phyloP scores from a whole-genome alignment of 768 basidiomycete species.

The Sarcomyxa edulis region DNA sequence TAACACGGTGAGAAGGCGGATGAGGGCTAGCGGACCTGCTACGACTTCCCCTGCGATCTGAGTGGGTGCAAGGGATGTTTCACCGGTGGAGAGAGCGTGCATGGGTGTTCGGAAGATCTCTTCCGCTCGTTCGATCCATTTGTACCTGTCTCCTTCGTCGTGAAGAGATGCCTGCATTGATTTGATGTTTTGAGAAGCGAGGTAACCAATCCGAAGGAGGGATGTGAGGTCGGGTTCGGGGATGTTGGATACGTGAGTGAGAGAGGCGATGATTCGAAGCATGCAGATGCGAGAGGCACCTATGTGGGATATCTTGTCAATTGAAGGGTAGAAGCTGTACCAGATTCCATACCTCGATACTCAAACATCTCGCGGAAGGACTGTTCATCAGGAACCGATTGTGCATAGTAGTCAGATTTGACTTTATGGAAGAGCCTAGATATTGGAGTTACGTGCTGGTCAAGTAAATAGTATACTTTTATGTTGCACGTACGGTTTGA shows the following conservation, averaged over 20 bases:
- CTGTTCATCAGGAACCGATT: conserved; percentile 7
- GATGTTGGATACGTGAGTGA: conserved; percentile 14
- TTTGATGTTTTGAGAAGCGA: conserved; percentile 13
- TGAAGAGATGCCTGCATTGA: background rate
- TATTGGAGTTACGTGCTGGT: too few relatives aligned
- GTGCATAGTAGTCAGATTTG: conserved; percentile 12
- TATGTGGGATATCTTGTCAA: conserved; percentile 6
- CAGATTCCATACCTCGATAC: conserved; percentile 12
- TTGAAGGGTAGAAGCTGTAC: background rate
- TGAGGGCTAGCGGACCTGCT: conserved; percentile 20
- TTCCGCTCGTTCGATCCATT: conserved; percentile 11
- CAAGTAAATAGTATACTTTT: background rate
- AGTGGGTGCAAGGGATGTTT: conserved; percentile 12
- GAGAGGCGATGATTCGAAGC: conserved; percentile 20
- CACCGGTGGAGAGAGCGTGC: conserved; percentile 10
- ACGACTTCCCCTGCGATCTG: conserved; percentile 18
- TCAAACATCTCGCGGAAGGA: conserved; percentile 12
- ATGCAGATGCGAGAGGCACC: conserved; percentile 20
- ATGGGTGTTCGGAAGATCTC: conserved; percentile 17
- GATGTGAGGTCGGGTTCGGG: conserved; percentile 20
- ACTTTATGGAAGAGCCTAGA: conserved; percentile 15
- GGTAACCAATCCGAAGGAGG: conserved; percentile 18
- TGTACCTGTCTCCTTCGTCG: conserved; percentile 4
- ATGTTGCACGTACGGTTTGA: conserved; percentile 15
- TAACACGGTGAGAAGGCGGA: conserved; percentile 22